Conservation (phyloP, 1,284 basidiomycete species). For the Cryptococcus sp. region DNA sequence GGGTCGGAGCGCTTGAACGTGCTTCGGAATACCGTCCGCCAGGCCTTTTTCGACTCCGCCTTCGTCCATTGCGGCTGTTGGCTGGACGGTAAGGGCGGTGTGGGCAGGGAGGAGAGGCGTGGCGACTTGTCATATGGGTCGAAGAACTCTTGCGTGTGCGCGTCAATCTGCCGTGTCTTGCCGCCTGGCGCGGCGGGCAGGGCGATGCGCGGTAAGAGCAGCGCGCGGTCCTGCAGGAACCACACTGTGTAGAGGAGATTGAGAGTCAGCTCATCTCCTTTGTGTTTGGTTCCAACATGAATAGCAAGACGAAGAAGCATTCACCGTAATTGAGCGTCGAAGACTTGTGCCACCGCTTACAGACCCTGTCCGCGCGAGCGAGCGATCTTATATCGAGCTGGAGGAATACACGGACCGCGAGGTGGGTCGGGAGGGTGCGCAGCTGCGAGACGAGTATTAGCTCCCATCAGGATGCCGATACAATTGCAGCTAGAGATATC, state of each 20-base stretch:
- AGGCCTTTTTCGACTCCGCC: conserved; percentile 48
- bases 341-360: conserved; percentile 79
- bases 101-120: conserved; percentile 53
- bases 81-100: conserved; percentile 58
- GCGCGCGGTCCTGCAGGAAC: conserved; percentile 68
- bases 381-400: conserved; percentile 67
- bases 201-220: conserved; percentile 54
- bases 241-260: conserved; percentile 63
- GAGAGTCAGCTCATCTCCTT: conserved; percentile 2
- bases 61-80: conserved; percentile 53
- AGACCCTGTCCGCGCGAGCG: conserved; percentile 74
- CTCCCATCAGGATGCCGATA: not conserved
- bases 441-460: conserved; percentile 50
- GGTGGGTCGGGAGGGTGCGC: conserved; percentile 70
- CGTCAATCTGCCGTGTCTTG: conserved; percentile 54
- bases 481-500: not conserved
- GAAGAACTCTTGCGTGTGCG: conserved; percentile 47
- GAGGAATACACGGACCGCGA: conserved; percentile 74
- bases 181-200: conserved; percentile 21
- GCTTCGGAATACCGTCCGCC: conserved; percentile 44
- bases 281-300: not conserved
- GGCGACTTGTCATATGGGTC: conserved; percentile 53
- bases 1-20: conserved; percentile 45
- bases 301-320: conserved; percentile 33
- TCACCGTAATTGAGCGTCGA: conserved; percentile 85